Evolutionary conservation across 2,329 filamentous ascomycete genomes (phyloP).

Genomic region (Penicillium vulpinum): DNA sequence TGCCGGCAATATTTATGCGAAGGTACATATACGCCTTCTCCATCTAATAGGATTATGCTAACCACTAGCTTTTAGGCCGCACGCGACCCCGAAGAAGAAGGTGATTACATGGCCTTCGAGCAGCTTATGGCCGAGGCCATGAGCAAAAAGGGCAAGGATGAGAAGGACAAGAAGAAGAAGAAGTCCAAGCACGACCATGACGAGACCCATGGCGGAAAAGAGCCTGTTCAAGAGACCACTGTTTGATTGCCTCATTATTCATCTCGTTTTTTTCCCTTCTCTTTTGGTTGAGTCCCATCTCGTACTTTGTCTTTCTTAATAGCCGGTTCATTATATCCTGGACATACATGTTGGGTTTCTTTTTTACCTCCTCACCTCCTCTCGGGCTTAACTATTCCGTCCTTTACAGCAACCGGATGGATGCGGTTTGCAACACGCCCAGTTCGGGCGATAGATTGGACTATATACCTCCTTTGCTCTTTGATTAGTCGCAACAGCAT

Average conservation of each 20-base stretch:
- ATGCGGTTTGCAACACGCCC: neutral
- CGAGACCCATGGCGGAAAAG: conserved; percentile 9
- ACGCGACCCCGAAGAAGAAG: conserved; percentile 91
- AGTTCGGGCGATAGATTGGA: conserved; percentile 23
- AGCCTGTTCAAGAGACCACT: conserved; percentile 14
- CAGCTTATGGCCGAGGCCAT: conserved; percentile 96
- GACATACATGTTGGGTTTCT: conserved; percentile 16
- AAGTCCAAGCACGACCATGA: conserved; percentile 43
- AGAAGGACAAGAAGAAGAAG: conserved; percentile 69
- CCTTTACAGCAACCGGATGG: conserved; percentile 6
- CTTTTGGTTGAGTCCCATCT: neutral
- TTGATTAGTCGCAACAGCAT: neutral
- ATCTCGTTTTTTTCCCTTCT: neutral
- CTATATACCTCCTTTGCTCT: conserved; percentile 12
- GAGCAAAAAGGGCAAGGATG: conserved; percentile 83
- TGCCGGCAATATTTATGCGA: conserved; percentile 83
- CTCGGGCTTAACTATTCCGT: neutral
- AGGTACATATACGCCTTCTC: conserved; percentile 57
- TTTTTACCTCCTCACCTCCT: neutral
- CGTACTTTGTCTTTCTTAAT: neutral
- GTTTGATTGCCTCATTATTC: conserved; percentile 10
- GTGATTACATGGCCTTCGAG: conserved; percentile 98
- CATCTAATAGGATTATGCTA: conserved; percentile 7
- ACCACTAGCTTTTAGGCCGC: conserved; percentile 61
- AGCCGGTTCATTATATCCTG: conserved; percentile 12